phyloP scores from a whole-genome alignment of 495 filamentous ascomycete genomes.

The Penicillium paxilli region DNA sequence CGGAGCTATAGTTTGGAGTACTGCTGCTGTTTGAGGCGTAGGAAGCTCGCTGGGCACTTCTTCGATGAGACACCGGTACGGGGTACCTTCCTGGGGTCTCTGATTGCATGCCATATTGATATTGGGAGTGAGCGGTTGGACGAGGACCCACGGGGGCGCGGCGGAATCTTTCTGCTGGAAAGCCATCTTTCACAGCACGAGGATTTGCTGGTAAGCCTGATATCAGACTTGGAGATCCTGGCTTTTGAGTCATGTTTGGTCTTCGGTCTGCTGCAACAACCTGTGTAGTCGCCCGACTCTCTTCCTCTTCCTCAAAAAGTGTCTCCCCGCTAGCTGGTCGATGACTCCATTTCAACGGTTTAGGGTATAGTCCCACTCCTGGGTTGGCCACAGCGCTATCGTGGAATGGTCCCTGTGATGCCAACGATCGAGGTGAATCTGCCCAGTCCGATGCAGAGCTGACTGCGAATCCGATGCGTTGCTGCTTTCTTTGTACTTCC shows the following conservation, averaged over 20 bases:
- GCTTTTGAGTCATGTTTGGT: conserved; percentile 3
- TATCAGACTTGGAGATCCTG: conserved; percentile 10
- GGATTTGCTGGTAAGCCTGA: conserved; percentile 42
- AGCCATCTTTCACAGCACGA: conserved; percentile 34
- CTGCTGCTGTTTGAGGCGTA: conserved; percentile 10
- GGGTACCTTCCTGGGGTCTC: neutral
- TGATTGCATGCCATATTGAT: neutral
- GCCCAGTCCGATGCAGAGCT: conserved; percentile 35
- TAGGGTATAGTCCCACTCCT: conserved; percentile 31
- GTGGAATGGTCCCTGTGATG: conserved; percentile 37
- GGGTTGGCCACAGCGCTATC: conserved; percentile 28
- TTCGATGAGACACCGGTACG: conserved; percentile 1
- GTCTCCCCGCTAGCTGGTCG: conserved; percentile 37
- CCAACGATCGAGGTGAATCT: conserved; percentile 23
- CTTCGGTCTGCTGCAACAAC: neutral
- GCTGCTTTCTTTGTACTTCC: conserved; percentile 4
- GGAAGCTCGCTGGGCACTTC: neutral
- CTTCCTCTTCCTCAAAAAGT: conserved; percentile 41
- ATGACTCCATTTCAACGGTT: conserved; percentile 38
- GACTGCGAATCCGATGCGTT: conserved; percentile 28
- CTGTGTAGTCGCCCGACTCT: conserved; percentile 3
- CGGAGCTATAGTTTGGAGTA: conserved; percentile 6
- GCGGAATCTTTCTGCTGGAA: conserved; percentile 17
- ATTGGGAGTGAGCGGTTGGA: neutral
- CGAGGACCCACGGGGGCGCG: conserved; percentile 4